Evolutionary conservation across 257 asterid species (phyloP), one percentile per base, ranked within the genome.

Genomic region (Ilex aquifolium): DNA sequence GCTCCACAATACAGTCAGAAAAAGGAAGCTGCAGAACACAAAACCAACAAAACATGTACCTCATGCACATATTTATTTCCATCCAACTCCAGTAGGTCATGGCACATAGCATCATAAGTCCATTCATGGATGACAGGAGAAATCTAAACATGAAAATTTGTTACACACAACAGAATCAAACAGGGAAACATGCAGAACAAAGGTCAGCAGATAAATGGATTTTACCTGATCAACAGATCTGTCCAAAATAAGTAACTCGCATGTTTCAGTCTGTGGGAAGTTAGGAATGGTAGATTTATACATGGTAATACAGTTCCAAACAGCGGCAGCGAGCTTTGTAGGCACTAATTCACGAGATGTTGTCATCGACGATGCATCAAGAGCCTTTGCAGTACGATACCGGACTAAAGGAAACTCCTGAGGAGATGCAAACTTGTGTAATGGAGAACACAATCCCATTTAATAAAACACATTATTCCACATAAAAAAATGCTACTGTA

Each of bases 41-140:
- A 46, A 6, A 46, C n/a, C 52, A 10, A 46, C 4, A 46, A 46
- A 12, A 46, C 6, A 66, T 7, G 60, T 85, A 92, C 99, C 99
- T 92, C 97, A 9, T 83, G 86, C 27, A 72, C 69, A 70, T 85
- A 89, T 82, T 89, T 92, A 76, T 85, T 92, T 66, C 99, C 99
- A 2, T 87, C 91, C 80, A 92, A 79, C 17, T 83, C 97, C 55
- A 92, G 96, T 69, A 89, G 83, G 78, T 92, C 99, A 77, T 92
- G 97, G 54, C 96, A 87, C 97, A 92, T 87, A 64, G 96, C 96
- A 79, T 92, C 99, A 67, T 92, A 92, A 13, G 97, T 89, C 99
- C 99, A 92, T 73, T 92, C 99, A 65, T 92, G 99, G 66, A 92
- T 92, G 64, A 92, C 82, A 21, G 97, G 99, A 79, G 99, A 96